A percentile compares a stretch with the other conserved stretches of the same genome.
Evolutionary conservation across 768 basidiomycete species (phyloP).

Genomic region (Tephrocybe sp.): DNA sequence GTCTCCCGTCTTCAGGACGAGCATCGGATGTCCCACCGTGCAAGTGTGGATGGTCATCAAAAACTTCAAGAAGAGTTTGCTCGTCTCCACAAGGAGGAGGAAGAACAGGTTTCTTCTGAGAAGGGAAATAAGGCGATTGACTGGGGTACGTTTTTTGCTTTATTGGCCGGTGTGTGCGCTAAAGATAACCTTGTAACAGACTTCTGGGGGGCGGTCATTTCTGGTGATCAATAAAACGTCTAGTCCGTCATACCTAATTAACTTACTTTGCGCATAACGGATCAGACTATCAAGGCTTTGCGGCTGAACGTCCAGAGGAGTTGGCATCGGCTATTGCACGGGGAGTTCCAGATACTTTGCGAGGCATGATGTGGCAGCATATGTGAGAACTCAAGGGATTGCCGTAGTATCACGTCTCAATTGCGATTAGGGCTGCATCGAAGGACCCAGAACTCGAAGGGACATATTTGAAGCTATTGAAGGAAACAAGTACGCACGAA

Average conservation of each 20-base stretch:
- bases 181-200: slow-evolving; percentile 39
- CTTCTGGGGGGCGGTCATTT: slow-evolving; percentile 95
- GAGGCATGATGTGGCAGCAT: slow-evolving; percentile 96
- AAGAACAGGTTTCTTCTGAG: slow-evolving; percentile 32
- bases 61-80: slow-evolving; percentile 78
- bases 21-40: slow-evolving; percentile 35
- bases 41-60: slow-evolving; percentile 60
- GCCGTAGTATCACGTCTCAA: slow-evolving; percentile 11
- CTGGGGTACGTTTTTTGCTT: slow-evolving; percentile 57
- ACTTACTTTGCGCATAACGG: slow-evolving; percentile 5
- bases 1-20: slow-evolving; percentile 50
- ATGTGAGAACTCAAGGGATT: slow-evolving; percentile 49
- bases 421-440: slow-evolving; percentile 72
- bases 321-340: slow-evolving; percentile 87
- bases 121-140: slow-evolving; percentile 54
- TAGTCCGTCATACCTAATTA: background rate
- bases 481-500: slow-evolving; percentile 84
- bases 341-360: slow-evolving; percentile 84
- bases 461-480: slow-evolving; percentile 77
- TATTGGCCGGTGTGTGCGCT: background rate
- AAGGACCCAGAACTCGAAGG: slow-evolving; percentile 87
- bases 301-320: slow-evolving; percentile 71
- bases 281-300: slow-evolving; percentile 86
- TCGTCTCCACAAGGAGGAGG: slow-evolving; percentile 57
- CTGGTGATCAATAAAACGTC: slow-evolving; percentile 42